Conservation (phyloP, 768 basidiomycete genomes). For the Agaricus sinodeliciosus region DNA sequence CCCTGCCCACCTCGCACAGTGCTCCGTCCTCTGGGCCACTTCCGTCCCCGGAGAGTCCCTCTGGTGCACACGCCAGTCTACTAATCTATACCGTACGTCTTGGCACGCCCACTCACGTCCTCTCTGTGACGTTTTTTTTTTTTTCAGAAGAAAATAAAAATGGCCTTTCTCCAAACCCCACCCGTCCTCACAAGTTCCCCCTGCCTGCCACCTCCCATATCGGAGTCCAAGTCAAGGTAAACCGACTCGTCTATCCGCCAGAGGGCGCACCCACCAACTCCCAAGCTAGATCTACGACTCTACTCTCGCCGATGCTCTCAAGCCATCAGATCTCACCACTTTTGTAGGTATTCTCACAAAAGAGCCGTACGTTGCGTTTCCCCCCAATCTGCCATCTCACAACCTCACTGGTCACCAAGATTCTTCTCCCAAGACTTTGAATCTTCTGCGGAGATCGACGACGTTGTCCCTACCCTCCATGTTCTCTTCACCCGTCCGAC, state of each 20-base stretch:
- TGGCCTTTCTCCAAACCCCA: conserved; percentile 14
- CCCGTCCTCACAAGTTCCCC: conserved; percentile 60
- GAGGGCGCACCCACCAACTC: not conserved
- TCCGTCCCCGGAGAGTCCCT: conserved; percentile 61
- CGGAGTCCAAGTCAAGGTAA: conserved; percentile 70
- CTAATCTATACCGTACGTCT: not conserved
- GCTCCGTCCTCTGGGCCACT: conserved; percentile 65
- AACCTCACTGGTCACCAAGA: conserved; percentile 15
- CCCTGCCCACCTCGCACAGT: conserved; percentile 52
- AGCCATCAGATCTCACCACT: conserved; percentile 54
- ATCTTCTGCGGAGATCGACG: conserved; percentile 21
- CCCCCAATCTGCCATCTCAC: conserved; percentile 1
- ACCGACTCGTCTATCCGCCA: not conserved
- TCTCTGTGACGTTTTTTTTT: too few relatives aligned
- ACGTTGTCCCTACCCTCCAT: conserved; percentile 58
- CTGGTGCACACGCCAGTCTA: conserved; percentile 36
- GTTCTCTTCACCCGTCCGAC: conserved; percentile 49
- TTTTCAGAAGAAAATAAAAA: too few relatives aligned
- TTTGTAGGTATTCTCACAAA: conserved; percentile 71
- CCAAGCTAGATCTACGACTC: conserved; percentile 50
- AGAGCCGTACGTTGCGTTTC: conserved; percentile 49
- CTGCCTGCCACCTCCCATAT: conserved; percentile 44
- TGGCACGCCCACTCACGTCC: too few relatives aligned
- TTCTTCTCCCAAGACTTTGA: conserved; percentile 34
- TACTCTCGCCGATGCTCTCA: conserved; percentile 35